A percentile compares a stretch with the other conserved stretches of the same genome.
Evolutionary conservation across 2,329 filamentous ascomycete species (phyloP).

Genomic region (Diaporthe citri): DNA sequence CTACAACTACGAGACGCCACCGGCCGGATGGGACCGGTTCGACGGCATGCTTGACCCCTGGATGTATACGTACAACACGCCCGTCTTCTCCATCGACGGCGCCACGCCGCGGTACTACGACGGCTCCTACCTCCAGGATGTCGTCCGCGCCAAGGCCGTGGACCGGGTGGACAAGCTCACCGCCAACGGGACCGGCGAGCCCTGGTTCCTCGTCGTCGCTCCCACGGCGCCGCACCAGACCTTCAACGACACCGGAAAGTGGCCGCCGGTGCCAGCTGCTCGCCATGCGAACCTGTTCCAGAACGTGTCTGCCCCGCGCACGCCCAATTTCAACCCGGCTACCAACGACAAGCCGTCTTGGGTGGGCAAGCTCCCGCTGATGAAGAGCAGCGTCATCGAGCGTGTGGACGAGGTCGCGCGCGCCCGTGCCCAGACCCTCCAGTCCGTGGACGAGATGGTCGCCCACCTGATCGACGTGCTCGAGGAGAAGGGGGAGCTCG

Average conservation of each 20-base stretch:
- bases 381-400: conserved; percentile 36
- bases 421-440: conserved; percentile 57
- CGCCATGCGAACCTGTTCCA: conserved; percentile 74
- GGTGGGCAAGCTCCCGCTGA: conserved; percentile 38
- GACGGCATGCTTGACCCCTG: conserved; percentile 66
- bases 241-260: conserved; percentile 47
- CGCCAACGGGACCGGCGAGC: conserved; percentile 47
- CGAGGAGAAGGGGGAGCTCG: conserved; percentile 39
- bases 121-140: conserved; percentile 56
- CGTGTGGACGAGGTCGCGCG: conserved; percentile 55
- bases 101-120: conserved; percentile 45
- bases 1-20: conserved; percentile 67
- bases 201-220: conserved; percentile 77
- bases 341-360: conserved; percentile 53
- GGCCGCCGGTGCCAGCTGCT: conserved; percentile 67
- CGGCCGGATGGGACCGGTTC: conserved; percentile 38
- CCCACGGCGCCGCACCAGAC: conserved; percentile 77
- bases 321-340: conserved; percentile 73
- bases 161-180: conserved; percentile 38
- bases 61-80: conserved; percentile 74
- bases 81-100: conserved; percentile 44
- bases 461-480: conserved; percentile 51
- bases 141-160: conserved; percentile 53
- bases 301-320: conserved; percentile 70
- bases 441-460: conserved; percentile 59